These are phyloP conservation scores for Colletotrichum sp. DNA, from an alignment of 2,329 filamentous ascomycete genomes.

Conservation along the genomic window DNA sequence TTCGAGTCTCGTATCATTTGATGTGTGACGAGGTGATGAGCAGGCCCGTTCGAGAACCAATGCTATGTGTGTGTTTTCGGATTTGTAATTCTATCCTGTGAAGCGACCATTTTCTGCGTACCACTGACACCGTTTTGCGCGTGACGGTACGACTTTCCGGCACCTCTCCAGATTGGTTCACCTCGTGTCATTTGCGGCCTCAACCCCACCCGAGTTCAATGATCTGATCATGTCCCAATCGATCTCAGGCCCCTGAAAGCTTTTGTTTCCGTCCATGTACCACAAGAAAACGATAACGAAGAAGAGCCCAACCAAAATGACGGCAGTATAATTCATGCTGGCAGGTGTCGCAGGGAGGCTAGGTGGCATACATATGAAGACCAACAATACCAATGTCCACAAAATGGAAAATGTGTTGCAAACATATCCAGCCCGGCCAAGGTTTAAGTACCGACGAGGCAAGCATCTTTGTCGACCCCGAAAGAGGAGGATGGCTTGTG, in stretches of 20 bases:
- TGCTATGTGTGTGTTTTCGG: neutral
- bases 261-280: neutral
- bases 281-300: neutral
- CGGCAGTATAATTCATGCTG: neutral
- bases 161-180: neutral
- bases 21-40: neutral
- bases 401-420: conserved; percentile 26
- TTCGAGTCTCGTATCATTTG: neutral
- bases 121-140: neutral
- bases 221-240: neutral
- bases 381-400: conserved; percentile 22
- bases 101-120: neutral
- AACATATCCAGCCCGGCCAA: conserved; percentile 23
- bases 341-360: conserved; percentile 20
- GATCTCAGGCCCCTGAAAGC: neutral
- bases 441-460: conserved; percentile 23
- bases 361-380: conserved; percentile 28
- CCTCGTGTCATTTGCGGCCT: neutral
- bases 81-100: neutral
- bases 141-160: neutral
- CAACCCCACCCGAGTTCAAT: neutral
- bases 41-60: neutral
- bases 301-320: neutral
- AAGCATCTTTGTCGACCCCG: conserved; percentile 24
- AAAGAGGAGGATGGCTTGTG: conserved; percentile 27